A percentile compares a stretch with the other conserved stretches of the same genome.
phyloP scores from a whole-genome alignment of 139 green algal species.

The Pseudopediastrum boryanum region DNA sequence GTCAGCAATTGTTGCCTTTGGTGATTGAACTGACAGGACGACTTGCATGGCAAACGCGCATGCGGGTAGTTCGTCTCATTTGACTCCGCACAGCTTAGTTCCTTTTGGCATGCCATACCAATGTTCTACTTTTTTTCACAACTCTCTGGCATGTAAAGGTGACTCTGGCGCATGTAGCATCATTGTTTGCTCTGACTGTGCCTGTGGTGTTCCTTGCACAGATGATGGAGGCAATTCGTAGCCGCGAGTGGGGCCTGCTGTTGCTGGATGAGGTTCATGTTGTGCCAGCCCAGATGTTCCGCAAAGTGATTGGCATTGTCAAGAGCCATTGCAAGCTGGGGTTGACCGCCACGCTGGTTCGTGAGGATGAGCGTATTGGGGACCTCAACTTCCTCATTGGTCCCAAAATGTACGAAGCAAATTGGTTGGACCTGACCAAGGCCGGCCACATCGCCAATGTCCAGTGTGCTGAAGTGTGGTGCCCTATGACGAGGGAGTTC shows the following conservation, averaged over 20 bases:
- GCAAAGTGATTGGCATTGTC: constrained; percentile 92
- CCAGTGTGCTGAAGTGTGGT: constrained; percentile 98
- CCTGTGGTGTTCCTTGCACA: constrained; percentile 8
- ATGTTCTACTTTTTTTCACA: too few species aligned
- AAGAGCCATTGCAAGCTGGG: constrained; percentile 98
- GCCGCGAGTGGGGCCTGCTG: constrained; percentile 95
- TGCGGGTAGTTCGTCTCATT: too few species aligned
- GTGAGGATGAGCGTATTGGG: constrained; percentile 93
- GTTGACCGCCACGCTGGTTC: constrained; percentile 96
- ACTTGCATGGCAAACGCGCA: too few species aligned
- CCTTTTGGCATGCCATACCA: too few species aligned
- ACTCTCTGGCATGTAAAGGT: too few species aligned
- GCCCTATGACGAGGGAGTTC: constrained; percentile 94
- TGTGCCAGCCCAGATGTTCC: constrained; percentile 96
- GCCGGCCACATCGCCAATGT: constrained; percentile 98
- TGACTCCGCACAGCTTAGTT: too few species aligned
- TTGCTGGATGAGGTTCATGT: constrained; percentile 99
- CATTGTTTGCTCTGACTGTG: background rate
- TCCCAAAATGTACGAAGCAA: constrained; percentile 99
- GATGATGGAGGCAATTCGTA: constrained; percentile 80
- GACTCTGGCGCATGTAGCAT: background rate
- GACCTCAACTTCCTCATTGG: constrained; percentile 99
- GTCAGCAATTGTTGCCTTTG: too few species aligned
- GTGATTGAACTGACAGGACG: too few species aligned
- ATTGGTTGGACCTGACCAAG: constrained; percentile 97